A percentile compares a stretch with the other conserved stretches of the same genome.
phyloP scores from a whole-genome alignment of 176 grass and related monocot species.

The Zoysia pacifica region DNA sequence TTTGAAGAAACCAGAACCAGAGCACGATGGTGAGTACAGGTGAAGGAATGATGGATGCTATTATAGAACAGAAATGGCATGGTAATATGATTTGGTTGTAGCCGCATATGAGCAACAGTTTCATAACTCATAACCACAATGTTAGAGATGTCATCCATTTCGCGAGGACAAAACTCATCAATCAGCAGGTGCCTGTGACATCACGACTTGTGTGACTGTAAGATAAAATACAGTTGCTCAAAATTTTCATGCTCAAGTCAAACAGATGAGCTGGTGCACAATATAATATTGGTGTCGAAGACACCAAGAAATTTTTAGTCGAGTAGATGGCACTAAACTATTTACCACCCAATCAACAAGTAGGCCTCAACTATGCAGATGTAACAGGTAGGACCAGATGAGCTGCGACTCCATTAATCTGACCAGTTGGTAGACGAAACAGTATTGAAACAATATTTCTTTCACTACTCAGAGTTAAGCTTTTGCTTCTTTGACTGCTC shows the following conservation, averaged over 20 bases:
- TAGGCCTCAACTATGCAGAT: constrained; percentile 8
- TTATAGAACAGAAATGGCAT: not conserved
- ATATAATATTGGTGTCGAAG: not conserved
- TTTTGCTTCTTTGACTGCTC: constrained; percentile 79
- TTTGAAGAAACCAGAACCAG: not conserved
- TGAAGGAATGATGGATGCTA: too few species aligned
- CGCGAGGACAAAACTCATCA: not conserved
- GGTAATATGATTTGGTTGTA: not conserved
- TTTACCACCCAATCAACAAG: constrained; percentile 29
- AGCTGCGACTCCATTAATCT: not conserved
- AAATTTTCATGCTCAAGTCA: constrained; percentile 30
- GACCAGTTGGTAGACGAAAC: not conserved
- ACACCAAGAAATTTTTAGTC: not conserved
- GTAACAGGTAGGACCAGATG: not conserved
- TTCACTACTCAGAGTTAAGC: constrained; percentile 47
- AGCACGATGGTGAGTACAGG: not conserved
- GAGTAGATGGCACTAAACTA: constrained; percentile 36
- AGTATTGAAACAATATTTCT: not conserved
- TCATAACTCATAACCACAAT: not conserved
- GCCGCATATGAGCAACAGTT: not conserved
- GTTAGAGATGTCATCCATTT: constrained; percentile 5
- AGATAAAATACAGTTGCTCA: constrained; percentile 10
- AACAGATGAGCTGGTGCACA: not conserved
- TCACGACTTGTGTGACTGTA: not conserved
- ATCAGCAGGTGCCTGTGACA: not conserved